Conservation (phyloP, 1,284 basidiomycete species). For the Cryptococcus amylolentus region DNA sequence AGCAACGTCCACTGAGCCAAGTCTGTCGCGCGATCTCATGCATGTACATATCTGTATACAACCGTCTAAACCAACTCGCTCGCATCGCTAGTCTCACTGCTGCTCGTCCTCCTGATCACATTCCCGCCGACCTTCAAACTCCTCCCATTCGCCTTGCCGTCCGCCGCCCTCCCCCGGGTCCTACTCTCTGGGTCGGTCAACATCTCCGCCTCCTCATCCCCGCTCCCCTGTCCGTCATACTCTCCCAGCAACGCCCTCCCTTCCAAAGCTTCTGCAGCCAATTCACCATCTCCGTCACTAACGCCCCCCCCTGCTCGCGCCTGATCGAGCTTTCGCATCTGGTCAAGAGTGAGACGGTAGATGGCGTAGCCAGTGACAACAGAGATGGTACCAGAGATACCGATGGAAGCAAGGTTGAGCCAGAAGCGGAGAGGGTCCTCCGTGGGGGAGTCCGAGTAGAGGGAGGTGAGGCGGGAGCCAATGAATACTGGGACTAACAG, state of each 20-base stretch:
- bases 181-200: not conserved
- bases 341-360: conserved; percentile 45
- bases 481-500: conserved; percentile 48
- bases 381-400: conserved; percentile 31
- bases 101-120: conserved; percentile 6
- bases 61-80: not conserved
- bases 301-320: conserved; percentile 9
- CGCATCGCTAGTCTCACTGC: conserved; percentile 3
- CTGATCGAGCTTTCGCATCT: conserved; percentile 43
- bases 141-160: not conserved
- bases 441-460: conserved; percentile 27
- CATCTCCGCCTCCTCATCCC: conserved; percentile 21
- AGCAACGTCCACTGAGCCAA: no score
- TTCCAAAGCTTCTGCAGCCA: conserved; percentile 39
- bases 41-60: not conserved
- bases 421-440: conserved; percentile 41
- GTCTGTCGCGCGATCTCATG: not conserved
- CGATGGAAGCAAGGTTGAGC: conserved; percentile 45
- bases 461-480: conserved; percentile 44
- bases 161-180: not conserved
- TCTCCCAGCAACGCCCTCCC: conserved; percentile 36
- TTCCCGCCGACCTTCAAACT: not conserved
- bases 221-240: conserved; percentile 22
- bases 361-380: conserved; percentile 42
- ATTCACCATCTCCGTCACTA: conserved; percentile 24